Percentiles rank a stretch among this genome's conserved stretches.
These are phyloP conservation scores for Talaromyces pinophilus DNA, from an alignment of 2,329 filamentous ascomycete genomes.

Conservation along the genomic window DNA sequence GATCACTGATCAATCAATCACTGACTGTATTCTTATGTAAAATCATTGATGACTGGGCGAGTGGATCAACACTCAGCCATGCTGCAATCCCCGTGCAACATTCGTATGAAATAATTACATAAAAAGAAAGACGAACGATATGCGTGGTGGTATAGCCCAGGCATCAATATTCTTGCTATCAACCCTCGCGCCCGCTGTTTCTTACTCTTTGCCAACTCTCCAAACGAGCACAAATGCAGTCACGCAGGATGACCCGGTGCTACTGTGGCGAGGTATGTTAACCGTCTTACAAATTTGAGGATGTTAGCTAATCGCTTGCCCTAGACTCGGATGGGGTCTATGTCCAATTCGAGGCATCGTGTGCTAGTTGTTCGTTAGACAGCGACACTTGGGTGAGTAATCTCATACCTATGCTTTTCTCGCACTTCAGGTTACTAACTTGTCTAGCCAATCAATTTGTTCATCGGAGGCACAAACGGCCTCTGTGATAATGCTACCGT, in stretches of 20 bases:
- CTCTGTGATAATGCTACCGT: slow-evolving; percentile 32
- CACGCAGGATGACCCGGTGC: slow-evolving; percentile 18
- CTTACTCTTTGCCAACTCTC: slow-evolving; percentile 23
- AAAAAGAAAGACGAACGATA: slow-evolving; percentile 6
- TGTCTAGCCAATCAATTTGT: slow-evolving; percentile 33
- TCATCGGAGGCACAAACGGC: slow-evolving; percentile 29
- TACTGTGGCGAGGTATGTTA: slow-evolving; percentile 25
- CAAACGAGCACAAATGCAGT: slow-evolving; percentile 23
- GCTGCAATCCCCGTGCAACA: slow-evolving; percentile 20
- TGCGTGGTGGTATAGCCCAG: slow-evolving; percentile 26
- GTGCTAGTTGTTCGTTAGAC: slow-evolving; percentile 27
- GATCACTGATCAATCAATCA: neutral
- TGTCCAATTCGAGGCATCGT: slow-evolving; percentile 30
- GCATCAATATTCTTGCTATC: slow-evolving; percentile 24
- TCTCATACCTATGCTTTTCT: neutral
- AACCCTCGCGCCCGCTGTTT: slow-evolving; percentile 19
- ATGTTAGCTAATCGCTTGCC: slow-evolving; percentile 10
- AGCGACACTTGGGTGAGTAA: slow-evolving; percentile 26
- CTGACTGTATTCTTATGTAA: slow-evolving; percentile 11
- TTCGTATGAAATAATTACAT: slow-evolving; percentile 9
- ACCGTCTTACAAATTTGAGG: slow-evolving; percentile 22
- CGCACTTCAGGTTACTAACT: neutral
- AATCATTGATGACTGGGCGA: slow-evolving; percentile 5
- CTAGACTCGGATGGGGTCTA: slow-evolving; percentile 28
- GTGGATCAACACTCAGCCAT: slow-evolving; percentile 10